Evolutionary conservation across 768 basidiomycete species (phyloP).

Genomic region (Pleurotus platypus): DNA sequence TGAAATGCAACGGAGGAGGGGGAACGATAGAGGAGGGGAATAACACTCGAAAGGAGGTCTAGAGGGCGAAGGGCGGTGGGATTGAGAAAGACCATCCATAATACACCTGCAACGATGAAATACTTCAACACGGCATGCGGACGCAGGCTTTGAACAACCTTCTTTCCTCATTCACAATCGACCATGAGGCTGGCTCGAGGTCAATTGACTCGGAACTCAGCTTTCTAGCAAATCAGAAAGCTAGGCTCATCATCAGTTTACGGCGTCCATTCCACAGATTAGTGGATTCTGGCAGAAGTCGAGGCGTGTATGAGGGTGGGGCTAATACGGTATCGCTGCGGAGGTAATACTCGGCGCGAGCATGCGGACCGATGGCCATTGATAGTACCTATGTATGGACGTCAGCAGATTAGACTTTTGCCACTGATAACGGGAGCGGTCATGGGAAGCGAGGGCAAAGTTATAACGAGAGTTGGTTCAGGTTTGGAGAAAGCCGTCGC

Average conservation of each 20-base stretch:
- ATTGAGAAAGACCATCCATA: not conserved
- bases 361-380: not conserved
- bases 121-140: constrained; percentile 5
- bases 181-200: constrained; percentile 4
- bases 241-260: not conserved
- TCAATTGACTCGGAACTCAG: constrained; percentile 7
- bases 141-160: not conserved
- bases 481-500: too few relatives aligned
- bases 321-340: not conserved
- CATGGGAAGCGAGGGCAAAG: too few relatives aligned
- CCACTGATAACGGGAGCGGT: not conserved
- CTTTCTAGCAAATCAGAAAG: not conserved
- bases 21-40: too few relatives aligned
- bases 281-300: not conserved
- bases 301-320: not conserved
- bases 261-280: not conserved
- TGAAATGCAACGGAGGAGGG: too few relatives aligned
- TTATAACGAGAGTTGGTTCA: too few relatives aligned
- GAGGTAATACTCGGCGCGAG: not conserved
- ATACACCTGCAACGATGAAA: not conserved
- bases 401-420: too few relatives aligned
- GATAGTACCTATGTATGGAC: not conserved
- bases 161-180: not conserved
- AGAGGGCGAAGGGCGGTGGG: not conserved
- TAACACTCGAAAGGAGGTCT: too few relatives aligned